Evolutionary conservation across 305 asterid genomes (phyloP).

Genomic region (Rubia tinctorum): DNA sequence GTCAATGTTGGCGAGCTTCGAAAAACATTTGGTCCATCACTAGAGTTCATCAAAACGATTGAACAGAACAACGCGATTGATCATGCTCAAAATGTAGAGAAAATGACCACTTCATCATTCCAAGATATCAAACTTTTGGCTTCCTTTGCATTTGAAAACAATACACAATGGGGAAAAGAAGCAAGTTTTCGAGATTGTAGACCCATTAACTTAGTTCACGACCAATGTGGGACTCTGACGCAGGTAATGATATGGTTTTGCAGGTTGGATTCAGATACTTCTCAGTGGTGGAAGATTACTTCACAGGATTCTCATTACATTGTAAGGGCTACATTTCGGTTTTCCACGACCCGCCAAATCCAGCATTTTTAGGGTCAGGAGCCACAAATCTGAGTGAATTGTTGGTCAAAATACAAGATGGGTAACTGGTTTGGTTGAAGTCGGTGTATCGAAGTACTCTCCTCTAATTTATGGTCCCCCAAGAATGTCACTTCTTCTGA

Average conservation of each 20-base stretch:
- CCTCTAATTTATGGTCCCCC: constrained; percentile 50
- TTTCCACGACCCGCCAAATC: constrained; percentile 42
- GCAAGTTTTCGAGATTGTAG: constrained; percentile 18
- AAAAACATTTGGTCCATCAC: constrained; percentile 7
- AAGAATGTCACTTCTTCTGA: constrained; percentile 50
- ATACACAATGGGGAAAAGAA: constrained; percentile 58
- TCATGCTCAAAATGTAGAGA: not conserved
- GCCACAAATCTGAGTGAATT: constrained; percentile 46
- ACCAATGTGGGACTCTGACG: not conserved
- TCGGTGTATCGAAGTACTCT: constrained; percentile 47
- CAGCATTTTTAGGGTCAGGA: constrained; percentile 61
- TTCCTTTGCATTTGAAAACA: constrained; percentile 42
- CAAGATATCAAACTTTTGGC: constrained; percentile 37
- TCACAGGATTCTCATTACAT: constrained; percentile 53
- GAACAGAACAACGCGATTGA: not conserved
- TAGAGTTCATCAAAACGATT: not conserved
- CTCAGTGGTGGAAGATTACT: constrained; percentile 64
- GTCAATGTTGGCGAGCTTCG: not conserved
- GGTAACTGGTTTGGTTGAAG: constrained; percentile 45
- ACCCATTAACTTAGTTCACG: not conserved
- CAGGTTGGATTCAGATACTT: constrained; percentile 71
- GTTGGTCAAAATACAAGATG: constrained; percentile 57
- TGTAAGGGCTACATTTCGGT: constrained; percentile 66
- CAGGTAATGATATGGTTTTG: too few relatives aligned
- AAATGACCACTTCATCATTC: constrained; percentile 8